These are phyloP conservation scores for Tulasnella sp. DNA, from an alignment of 768 basidiomycete species.

Conservation along the genomic window DNA sequence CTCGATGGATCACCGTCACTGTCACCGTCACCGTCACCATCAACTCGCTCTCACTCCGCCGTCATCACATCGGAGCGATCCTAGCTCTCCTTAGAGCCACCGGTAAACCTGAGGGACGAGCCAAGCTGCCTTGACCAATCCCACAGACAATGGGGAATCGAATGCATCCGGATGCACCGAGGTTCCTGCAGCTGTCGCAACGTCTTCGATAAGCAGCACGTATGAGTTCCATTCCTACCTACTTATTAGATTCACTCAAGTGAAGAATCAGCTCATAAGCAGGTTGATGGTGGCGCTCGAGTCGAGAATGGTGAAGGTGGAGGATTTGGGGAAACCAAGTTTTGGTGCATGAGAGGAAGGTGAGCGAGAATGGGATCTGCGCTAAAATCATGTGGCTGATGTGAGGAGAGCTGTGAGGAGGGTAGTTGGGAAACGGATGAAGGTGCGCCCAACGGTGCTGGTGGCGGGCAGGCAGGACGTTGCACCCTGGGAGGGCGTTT, in stretches of 20 bases:
- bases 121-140: too few relatives aligned
- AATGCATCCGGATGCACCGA: too few relatives aligned
- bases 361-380: slow-evolving; percentile 82
- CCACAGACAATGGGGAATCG: too few relatives aligned
- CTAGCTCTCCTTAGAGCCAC: too few relatives aligned
- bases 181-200: too few relatives aligned
- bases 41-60: too few relatives aligned
- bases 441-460: slow-evolving; percentile 47
- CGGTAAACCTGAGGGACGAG: too few relatives aligned
- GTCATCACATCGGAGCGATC: too few relatives aligned
- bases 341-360: slow-evolving; percentile 80
- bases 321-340: slow-evolving; percentile 86
- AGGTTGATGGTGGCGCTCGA: slow-evolving; percentile 92
- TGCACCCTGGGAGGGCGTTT: slow-evolving; percentile 49
- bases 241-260: slow-evolving; percentile 61
- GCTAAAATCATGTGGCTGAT: slow-evolving; percentile 59
- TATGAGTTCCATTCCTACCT: too few relatives aligned
- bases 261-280: slow-evolving; percentile 92
- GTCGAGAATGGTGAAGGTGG: slow-evolving; percentile 72
- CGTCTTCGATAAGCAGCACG: too few relatives aligned
- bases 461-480: slow-evolving; percentile 75
- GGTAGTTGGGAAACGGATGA: slow-evolving; percentile 47
- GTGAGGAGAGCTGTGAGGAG: slow-evolving; percentile 66
- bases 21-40: too few relatives aligned
- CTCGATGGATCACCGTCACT: too few relatives aligned